phyloP scores from a whole-genome alignment of 192 early-diverging fungal genomes.

The Coemansia sp. region DNA sequence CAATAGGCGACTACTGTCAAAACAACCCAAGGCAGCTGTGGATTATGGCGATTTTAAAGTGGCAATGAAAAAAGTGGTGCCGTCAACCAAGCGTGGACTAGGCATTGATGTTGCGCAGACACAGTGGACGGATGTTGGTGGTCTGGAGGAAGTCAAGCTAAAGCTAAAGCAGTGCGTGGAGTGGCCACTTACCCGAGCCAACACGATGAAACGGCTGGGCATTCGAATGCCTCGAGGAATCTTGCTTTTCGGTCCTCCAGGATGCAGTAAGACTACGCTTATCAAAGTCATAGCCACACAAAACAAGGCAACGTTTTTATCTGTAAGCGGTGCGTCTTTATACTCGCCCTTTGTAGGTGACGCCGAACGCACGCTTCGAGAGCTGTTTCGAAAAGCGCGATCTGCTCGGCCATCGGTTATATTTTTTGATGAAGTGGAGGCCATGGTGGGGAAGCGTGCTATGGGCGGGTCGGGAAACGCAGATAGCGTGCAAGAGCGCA shows the following conservation, averaged over 20 bases:
- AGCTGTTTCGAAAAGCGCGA: slow-evolving; percentile 78
- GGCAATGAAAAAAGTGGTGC: slow-evolving; percentile 60
- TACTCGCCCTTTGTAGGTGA: slow-evolving; percentile 44
- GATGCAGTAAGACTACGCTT: slow-evolving; percentile 96
- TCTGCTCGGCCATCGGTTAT: slow-evolving; percentile 77
- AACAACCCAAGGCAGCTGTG: background rate
- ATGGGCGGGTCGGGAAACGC: slow-evolving; percentile 53
- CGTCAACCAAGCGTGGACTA: slow-evolving; percentile 72
- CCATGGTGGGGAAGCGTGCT: slow-evolving; percentile 84
- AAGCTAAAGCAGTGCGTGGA: slow-evolving; percentile 80
- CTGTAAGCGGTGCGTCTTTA: slow-evolving; percentile 52
- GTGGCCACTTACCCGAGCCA: slow-evolving; percentile 78
- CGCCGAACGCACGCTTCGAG: slow-evolving; percentile 55
- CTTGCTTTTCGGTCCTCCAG: slow-evolving; percentile 95
- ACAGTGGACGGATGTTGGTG: slow-evolving; percentile 86
- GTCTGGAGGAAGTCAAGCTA: slow-evolving; percentile 75
- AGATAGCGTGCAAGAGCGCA: slow-evolving; percentile 37
- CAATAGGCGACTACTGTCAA: background rate
- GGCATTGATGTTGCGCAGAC: slow-evolving; percentile 60
- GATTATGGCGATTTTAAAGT: slow-evolving; percentile 57
- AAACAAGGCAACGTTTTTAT: slow-evolving; percentile 67
- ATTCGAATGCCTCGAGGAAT: slow-evolving; percentile 81
- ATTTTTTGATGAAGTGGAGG: slow-evolving; percentile 97
- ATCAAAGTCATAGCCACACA: slow-evolving; percentile 83
- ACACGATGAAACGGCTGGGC: slow-evolving; percentile 71